Percentiles rank a stretch among this genome's conserved stretches.
These are phyloP conservation scores for Penicillium arizonense DNA, from an alignment of 495 filamentous ascomycete species.

Conservation along the genomic window DNA sequence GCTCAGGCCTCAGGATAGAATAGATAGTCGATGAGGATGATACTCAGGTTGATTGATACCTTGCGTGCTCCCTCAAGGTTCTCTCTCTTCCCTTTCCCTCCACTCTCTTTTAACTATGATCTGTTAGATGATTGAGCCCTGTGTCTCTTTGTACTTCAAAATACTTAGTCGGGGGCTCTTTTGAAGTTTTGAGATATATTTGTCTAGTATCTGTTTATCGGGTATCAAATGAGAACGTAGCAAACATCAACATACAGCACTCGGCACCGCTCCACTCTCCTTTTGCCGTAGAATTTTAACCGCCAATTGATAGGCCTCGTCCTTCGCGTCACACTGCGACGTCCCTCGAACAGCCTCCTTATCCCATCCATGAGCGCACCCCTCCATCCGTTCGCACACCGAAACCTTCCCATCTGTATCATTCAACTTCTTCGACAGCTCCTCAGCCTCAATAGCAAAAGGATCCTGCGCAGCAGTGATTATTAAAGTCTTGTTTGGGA, in stretches of 20 bases:
- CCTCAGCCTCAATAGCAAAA: slow-evolving; percentile 41
- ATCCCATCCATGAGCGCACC: slow-evolving; percentile 43
- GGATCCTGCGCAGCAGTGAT: slow-evolving; percentile 40
- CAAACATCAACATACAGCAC: slow-evolving; percentile 2
- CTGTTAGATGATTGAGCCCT: no score
- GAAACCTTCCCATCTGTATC: slow-evolving; percentile 30
- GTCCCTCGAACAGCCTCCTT: slow-evolving; percentile 28
- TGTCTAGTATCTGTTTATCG: not conserved
- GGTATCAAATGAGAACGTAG: slow-evolving; percentile 17
- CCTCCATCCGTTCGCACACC: slow-evolving; percentile 35
- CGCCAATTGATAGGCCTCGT: slow-evolving; percentile 33
- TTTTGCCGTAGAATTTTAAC: slow-evolving; percentile 19
- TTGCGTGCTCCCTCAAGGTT: no score
- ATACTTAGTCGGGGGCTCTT: not conserved
- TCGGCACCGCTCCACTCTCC: not conserved
- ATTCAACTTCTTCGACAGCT: slow-evolving; percentile 31
- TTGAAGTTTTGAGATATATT: not conserved
- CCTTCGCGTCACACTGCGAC: slow-evolving; percentile 30
- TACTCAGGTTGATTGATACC: no score
- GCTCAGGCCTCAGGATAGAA: no score
- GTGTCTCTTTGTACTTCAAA: no score
- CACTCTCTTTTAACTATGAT: no score
- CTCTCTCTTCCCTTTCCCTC: no score
- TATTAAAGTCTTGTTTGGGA: slow-evolving; percentile 38
- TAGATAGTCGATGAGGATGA: no score